phyloP scores from a whole-genome alignment of 257 asterid genomes.

The Thymus mandschuricus region DNA sequence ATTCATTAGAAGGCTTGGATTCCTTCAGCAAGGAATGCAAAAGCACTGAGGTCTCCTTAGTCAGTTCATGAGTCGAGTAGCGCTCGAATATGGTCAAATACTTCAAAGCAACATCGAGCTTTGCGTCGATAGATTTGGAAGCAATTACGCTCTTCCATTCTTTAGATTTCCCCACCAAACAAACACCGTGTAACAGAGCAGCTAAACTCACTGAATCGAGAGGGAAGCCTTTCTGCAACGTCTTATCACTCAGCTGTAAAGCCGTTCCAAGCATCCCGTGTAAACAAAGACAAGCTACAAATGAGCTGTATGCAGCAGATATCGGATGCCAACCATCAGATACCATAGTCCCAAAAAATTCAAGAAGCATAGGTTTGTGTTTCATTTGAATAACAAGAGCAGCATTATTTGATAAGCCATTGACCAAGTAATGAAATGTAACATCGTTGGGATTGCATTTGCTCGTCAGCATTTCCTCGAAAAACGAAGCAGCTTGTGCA shows the following conservation, averaged over 20 bases:
- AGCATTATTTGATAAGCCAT: conserved; percentile 60
- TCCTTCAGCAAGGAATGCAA: conserved; percentile 57
- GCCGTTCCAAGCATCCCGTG: conserved; percentile 63
- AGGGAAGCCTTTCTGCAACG: conserved; percentile 50
- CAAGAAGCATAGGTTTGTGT: conserved; percentile 57
- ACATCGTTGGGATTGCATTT: conserved; percentile 79
- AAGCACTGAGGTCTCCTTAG: conserved; percentile 57
- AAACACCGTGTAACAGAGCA: conserved; percentile 70
- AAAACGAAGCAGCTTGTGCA: conserved; percentile 60
- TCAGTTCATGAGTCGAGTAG: conserved; percentile 48
- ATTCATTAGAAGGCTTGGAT: conserved; percentile 32
- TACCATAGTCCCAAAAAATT: conserved; percentile 51
- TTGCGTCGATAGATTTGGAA: conserved; percentile 46
- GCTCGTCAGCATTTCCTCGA: conserved; percentile 73
- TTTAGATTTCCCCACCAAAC: conserved; percentile 62
- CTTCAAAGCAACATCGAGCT: conserved; percentile 53
- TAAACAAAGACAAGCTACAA: conserved; percentile 70
- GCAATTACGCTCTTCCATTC: conserved; percentile 71
- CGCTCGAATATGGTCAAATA: conserved; percentile 56
- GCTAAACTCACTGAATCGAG: conserved; percentile 60
- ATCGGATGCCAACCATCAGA: conserved; percentile 62
- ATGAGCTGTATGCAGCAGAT: conserved; percentile 73
- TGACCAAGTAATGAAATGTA: conserved; percentile 75
- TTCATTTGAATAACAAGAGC: conserved; percentile 23
- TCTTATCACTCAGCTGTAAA: conserved; percentile 53